These are phyloP conservation scores for Chimonanthus salicifolius DNA, from an alignment of 164 flowering plant species.

Conservation along the genomic window DNA sequence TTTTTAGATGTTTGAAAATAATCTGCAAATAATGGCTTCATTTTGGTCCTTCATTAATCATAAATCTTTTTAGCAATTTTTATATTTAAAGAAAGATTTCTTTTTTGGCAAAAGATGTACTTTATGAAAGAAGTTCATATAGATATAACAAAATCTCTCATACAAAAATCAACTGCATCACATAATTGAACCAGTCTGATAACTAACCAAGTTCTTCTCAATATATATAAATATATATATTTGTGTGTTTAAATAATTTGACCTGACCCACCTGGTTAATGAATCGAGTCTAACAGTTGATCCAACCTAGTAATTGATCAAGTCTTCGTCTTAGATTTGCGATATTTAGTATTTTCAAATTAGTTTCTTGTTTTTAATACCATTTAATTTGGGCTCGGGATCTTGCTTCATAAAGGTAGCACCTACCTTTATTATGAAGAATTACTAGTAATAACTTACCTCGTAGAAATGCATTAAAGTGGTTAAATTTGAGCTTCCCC, in stretches of 20 bases:
- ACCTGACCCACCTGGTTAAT: neutral
- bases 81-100: too few relatives aligned
- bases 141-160: too few relatives aligned
- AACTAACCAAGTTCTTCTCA: neutral
- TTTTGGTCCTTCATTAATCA: too few relatives aligned
- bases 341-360: too few relatives aligned
- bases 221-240: too few relatives aligned
- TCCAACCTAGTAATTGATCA: neutral
- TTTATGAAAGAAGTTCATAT: too few relatives aligned
- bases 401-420: neutral
- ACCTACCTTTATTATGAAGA: neutral
- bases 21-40: too few relatives aligned
- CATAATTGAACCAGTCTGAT: neutral
- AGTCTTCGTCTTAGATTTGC: neutral
- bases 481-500: neutral
- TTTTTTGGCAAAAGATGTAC: too few relatives aligned
- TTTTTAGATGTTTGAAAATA: too few relatives aligned
- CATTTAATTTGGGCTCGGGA: neutral
- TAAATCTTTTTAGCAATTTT: too few relatives aligned
- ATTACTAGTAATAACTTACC: neutral
- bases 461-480: neutral
- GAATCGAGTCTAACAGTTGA: neutral
- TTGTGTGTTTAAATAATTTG: neutral
- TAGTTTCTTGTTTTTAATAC: neutral
- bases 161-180: neutral